Evolutionary conservation across 352 stramenopile genomes (phyloP).

Genomic region (Plasmopara viticola): DNA sequence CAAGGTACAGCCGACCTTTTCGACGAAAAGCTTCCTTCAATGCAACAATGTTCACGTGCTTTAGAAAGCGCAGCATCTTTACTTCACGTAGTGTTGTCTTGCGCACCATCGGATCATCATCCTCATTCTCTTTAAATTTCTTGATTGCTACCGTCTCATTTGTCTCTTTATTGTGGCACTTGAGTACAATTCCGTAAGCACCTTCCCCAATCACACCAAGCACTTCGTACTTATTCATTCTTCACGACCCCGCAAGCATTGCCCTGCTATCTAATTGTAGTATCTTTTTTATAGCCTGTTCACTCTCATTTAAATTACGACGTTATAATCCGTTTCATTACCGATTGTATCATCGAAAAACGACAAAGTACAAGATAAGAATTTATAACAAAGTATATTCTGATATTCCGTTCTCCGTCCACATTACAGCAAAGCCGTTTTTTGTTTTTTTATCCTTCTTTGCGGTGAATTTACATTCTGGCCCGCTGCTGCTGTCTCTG

Average conservation of each 20-base stretch:
- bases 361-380: too few species aligned
- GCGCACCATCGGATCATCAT: conserved; percentile 87
- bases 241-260: conserved; percentile 12
- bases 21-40: conserved; percentile 98
- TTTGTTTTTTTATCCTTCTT: conserved; percentile 7
- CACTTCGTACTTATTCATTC: conserved; percentile 94
- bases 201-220: conserved; percentile 91
- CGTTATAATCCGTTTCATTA: conserved; percentile 8
- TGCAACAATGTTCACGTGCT: conserved; percentile 97
- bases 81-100: conserved; percentile 95
- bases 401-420: not conserved
- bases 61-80: conserved; percentile 97
- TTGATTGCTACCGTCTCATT: conserved; percentile 98
- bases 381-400: too few species aligned
- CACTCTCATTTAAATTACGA: conserved; percentile 12
- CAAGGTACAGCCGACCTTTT: conserved; percentile 93
- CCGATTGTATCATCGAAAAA: too few species aligned
- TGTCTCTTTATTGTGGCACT: conserved; percentile 93
- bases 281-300: conserved; percentile 23
- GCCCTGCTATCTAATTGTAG: conserved; percentile 8
- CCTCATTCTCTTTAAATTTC: conserved; percentile 95
- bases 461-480: not conserved
- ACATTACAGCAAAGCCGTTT: not conserved
- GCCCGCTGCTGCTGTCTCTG: conserved; percentile 4
- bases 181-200: conserved; percentile 91